A percentile compares a stretch with the other conserved stretches of the same genome.
phyloP scores from a whole-genome alignment of 2,329 filamentous ascomycete genomes.

The Fusarium sp. region DNA sequence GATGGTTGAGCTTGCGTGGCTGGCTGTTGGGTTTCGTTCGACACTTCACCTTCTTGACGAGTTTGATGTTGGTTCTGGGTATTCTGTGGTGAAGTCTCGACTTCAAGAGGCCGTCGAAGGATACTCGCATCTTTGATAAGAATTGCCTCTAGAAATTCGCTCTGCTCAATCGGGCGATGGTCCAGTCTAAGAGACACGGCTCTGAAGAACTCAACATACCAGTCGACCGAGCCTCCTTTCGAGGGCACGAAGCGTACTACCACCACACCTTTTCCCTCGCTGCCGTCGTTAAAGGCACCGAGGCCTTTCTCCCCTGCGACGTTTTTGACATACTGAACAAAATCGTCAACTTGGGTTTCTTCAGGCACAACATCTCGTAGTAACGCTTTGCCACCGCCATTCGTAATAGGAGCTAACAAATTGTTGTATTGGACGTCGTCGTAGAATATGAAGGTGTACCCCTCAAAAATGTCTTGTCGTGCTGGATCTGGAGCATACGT shows the following conservation, averaged over 20 bases:
- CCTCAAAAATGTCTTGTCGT: conserved; percentile 81
- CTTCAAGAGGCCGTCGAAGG: conserved; percentile 76
- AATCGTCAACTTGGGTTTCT: conserved; percentile 78
- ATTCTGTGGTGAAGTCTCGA: conserved; percentile 52
- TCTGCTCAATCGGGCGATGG: conserved; percentile 87
- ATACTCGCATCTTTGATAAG: conserved; percentile 81
- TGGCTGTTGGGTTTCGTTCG: conserved; percentile 12
- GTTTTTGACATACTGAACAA: conserved; percentile 81
- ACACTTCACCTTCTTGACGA: conserved; percentile 14
- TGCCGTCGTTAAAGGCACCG: conserved; percentile 73
- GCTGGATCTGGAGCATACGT: conserved; percentile 77
- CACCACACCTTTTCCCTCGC: conserved; percentile 78
- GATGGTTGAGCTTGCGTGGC: conserved; percentile 20
- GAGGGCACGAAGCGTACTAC: conserved; percentile 79
- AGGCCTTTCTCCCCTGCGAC: conserved; percentile 81
- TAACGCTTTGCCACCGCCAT: conserved; percentile 86
- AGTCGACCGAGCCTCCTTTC: conserved; percentile 68
- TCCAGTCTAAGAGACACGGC: conserved; percentile 79
- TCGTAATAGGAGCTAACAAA: conserved; percentile 79
- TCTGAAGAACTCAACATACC: conserved; percentile 78
- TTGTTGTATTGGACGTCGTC: conserved; percentile 80
- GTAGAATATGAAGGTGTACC: conserved; percentile 91
- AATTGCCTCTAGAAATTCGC: conserved; percentile 92
- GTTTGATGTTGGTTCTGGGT: conserved; percentile 37
- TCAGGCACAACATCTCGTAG: conserved; percentile 71